Percentiles rank a stretch among this genome's conserved stretches.
Evolutionary conservation across 1,139 yeast species (phyloP).

Genomic region (Kodamaea plutei): DNA sequence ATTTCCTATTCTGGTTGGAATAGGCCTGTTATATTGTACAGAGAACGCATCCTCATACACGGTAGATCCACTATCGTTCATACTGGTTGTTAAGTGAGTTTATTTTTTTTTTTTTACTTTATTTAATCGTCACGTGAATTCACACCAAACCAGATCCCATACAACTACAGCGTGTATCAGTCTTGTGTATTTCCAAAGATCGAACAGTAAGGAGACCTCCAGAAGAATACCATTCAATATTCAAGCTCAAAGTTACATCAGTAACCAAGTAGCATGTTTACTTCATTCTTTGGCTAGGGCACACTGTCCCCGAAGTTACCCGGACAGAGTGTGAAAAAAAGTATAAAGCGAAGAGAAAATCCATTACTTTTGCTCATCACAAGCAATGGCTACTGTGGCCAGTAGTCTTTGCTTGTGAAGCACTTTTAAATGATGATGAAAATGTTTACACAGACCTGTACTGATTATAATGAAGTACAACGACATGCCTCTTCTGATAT

Average conservation of each 20-base stretch:
- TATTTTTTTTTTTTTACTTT: no score
- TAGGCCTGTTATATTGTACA: slow-evolving; percentile 30
- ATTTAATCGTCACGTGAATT: no score
- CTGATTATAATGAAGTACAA: slow-evolving; percentile 26
- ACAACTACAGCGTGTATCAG: no score
- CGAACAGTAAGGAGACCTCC: no score
- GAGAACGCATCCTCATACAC: slow-evolving; percentile 18
- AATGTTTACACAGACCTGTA: slow-evolving; percentile 41
- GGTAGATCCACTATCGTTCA: slow-evolving; percentile 7
- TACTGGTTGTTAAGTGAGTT: slow-evolving; percentile 3
- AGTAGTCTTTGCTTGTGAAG: slow-evolving; percentile 6
- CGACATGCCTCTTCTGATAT: slow-evolving; percentile 26
- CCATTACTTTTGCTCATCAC: not conserved
- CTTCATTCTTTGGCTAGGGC: no score
- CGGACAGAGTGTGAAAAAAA: slow-evolving; percentile 5
- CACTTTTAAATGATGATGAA: slow-evolving; percentile 27
- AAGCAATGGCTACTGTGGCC: slow-evolving; percentile 8
- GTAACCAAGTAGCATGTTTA: no score
- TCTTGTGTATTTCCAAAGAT: no score
- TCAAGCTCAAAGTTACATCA: no score
- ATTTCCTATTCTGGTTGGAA: no score
- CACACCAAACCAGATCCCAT: no score
- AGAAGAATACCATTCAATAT: no score
- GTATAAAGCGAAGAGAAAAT: slow-evolving; percentile 4
- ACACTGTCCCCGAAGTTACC: no score